Base-by-base conservation (phyloP, 768 basidiomycete species). In the Phanerodontia chrysosporium region DNA sequence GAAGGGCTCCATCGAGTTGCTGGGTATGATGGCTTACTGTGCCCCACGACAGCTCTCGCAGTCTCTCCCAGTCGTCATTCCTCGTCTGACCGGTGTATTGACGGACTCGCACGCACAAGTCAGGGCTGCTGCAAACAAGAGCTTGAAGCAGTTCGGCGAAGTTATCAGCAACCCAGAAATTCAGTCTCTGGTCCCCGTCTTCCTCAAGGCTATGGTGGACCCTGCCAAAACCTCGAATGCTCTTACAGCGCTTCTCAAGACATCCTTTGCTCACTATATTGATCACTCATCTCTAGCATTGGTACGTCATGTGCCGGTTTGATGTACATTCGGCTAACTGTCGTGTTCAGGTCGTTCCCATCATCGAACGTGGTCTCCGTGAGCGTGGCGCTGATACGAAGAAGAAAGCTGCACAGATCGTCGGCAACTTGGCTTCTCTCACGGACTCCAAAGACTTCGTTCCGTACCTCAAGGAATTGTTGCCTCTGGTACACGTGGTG, bases 11-110 rank as follows among this genome's bases (percentile, higher is more conserved):
- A 98, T 98, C 61, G 97, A 99, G 70, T 75, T 98, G 6, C 76
- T 99, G 59, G 97, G 97, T 24, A 91, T 95, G 82, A 98, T 98
- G 95, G 97, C 97, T 0, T 98, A 96, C 73, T 96, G 95, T 70
- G 94, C 97, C 9, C 97, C 96, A 1, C 84, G 86, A 39, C 97
- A 99, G 72, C 82, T 98, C 16, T 97, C 97, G 0, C 78, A 94
- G 21, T 98, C 96, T 0, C 80, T 99, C 2, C 96, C 96, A 6
- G 92, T 98, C 52, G 93, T 98, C 71, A 95, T 99, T 55, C 97
- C 97, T 7, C 86, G 90, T n/a, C 76, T 99, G 25, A 97, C 95
- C 21, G 90, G 87, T 4, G 95, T 97, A 51, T 78, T 99, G 57
- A 98, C 95, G 56, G 97, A 99, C 72, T 95, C 97, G 5, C 97